Evolutionary conservation across 2,329 filamentous ascomycete genomes (phyloP).

Genomic region (Talaromyces sp.): DNA sequence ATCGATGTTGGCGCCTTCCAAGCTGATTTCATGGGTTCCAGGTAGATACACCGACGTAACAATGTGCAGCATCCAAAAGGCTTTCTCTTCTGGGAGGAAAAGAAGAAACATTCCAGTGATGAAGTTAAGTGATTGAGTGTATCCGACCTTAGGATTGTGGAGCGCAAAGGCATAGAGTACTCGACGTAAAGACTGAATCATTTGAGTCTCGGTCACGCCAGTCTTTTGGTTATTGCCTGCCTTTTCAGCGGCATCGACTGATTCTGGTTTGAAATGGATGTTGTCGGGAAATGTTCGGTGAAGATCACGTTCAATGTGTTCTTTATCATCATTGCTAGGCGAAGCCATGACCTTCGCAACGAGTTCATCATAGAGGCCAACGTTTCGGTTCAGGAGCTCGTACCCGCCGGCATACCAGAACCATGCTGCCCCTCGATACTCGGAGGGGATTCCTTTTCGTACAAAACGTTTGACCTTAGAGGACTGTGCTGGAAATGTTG

Average conservation of each 20-base stretch:
- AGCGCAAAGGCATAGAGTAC: constrained; percentile 88
- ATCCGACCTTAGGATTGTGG: constrained; percentile 88
- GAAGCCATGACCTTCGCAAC: constrained; percentile 66
- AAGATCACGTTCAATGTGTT: constrained; percentile 90
- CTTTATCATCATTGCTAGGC: constrained; percentile 72
- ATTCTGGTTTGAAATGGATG: constrained; percentile 76
- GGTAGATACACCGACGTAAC: constrained; percentile 87
- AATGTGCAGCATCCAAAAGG: constrained; percentile 90
- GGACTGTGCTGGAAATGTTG: constrained; percentile 76
- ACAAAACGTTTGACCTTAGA: constrained; percentile 87
- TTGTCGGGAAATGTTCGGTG: constrained; percentile 96
- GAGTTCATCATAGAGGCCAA: constrained; percentile 74
- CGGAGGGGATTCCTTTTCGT: constrained; percentile 88
- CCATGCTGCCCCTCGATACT: constrained; percentile 95
- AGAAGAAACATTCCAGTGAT: constrained; percentile 85
- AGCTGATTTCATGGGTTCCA: constrained; percentile 84
- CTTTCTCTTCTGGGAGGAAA: constrained; percentile 88
- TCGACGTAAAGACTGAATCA: constrained; percentile 78
- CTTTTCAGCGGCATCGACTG: constrained; percentile 18
- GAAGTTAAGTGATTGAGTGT: constrained; percentile 96
- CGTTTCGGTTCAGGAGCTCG: constrained; percentile 72
- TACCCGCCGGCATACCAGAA: constrained; percentile 94
- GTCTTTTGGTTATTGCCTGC: constrained; percentile 33
- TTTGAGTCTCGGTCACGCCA: constrained; percentile 64
- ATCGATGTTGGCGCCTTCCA: constrained; percentile 92